Conservation (phyloP, 768 basidiomycete species). For the Podaxis pistillaris region DNA sequence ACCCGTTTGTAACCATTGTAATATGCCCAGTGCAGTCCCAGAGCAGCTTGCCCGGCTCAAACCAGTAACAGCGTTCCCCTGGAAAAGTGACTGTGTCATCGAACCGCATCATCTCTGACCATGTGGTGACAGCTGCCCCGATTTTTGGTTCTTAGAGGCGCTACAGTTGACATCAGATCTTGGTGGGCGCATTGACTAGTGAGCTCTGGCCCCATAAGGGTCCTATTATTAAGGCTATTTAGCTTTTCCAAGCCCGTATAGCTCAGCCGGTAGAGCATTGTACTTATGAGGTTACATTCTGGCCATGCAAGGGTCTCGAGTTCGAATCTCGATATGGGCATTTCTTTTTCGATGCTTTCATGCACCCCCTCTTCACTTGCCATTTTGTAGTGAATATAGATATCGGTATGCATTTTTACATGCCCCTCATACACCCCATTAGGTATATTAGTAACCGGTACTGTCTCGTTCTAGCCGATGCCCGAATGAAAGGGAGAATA, state of each 20-base stretch:
- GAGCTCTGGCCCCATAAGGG: not conserved
- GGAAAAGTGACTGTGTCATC: no score
- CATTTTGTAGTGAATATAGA: not conserved
- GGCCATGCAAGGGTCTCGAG: conserved; percentile 55
- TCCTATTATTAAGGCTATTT: not conserved
- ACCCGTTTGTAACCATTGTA: no score
- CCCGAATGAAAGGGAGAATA: not conserved
- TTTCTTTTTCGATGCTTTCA: conserved; percentile 22
- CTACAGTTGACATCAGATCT: no score
- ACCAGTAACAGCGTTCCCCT: no score
- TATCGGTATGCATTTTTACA: not conserved
- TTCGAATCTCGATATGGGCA: conserved; percentile 56
- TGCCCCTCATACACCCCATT: not conserved
- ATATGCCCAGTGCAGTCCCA: no score
- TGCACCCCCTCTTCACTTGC: not conserved
- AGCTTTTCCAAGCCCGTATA: conserved; percentile 40
- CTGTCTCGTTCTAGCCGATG: no score
- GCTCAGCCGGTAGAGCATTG: conserved; percentile 60
- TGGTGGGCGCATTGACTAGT: no score
- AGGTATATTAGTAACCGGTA: no score
- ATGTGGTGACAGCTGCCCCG: no score
- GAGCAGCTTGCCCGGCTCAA: no score
- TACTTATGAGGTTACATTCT: conserved; percentile 51
- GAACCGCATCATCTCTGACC: no score
- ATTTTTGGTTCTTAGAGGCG: no score